Evolutionary conservation across 306 rosid genomes (phyloP), one percentile per base, ranked within the genome.

Genomic region (Malus asiatica): DNA sequence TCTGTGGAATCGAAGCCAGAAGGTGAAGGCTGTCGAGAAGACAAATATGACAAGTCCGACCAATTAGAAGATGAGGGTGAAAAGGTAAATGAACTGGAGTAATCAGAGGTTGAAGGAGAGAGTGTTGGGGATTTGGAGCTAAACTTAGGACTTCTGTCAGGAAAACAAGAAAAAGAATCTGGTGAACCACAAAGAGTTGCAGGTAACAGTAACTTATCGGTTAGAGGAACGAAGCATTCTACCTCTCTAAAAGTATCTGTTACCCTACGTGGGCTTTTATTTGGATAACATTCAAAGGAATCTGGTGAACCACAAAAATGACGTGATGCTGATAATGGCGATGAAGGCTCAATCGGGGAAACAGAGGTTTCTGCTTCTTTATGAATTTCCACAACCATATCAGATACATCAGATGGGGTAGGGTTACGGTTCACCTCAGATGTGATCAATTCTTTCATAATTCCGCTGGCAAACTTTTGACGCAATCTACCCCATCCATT

Each of bases 61-160:
- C 95, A 94, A 69, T 89, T 87, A 52, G 94, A 90, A 18, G 98
- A 94, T 2, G 95, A 87, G 11, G 97, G 98, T 40, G 98, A 94
- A 76, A 86, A 88, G 79, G 93, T 76, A 60, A 90, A 89, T 25
- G 93, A 91, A 82, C 96, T 91, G 14, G 92, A 83, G 66, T 83
- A 85, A 70, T 93, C 98, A 57, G 98, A 91, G 75, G 86, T 85
- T 68, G 91, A 87, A 74, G 98, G 97, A 16, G 98, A 94, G 58
- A 85, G 78, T 62, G 93, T 86, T 38, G 95, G 88, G 57, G 97
- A 91, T 80, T 87, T 90, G 77, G 86, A 82, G 69, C 82, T 74
- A 59, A 91, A 83, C 77, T 83, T 88, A 1, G 83, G 86, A 85
- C 84, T 85, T 75, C 59, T 75, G 25, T 85, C 72, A 57, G 79